A percentile compares a stretch with the other conserved stretches of the same genome.
These are phyloP conservation scores for Quercus tomentella DNA, from an alignment of 331 rosid genomes.

Conservation along the genomic window DNA sequence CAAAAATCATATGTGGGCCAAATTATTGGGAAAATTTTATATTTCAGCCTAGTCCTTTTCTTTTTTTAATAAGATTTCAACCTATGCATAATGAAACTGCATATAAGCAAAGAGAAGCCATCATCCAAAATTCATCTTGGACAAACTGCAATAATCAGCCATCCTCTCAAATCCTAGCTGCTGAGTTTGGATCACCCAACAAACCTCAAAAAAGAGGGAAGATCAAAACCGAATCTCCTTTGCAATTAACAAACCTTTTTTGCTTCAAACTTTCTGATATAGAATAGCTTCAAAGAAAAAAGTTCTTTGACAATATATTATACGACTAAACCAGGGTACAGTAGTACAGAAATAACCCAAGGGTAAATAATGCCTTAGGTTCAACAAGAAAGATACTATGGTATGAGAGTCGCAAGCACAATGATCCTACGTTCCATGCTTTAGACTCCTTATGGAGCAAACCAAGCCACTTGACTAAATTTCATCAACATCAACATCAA, in stretches of 20 bases:
- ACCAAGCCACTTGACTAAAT: not conserved
- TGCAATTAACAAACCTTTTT: not conserved
- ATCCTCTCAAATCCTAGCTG: not conserved
- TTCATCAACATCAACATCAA: not conserved
- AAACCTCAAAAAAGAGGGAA: not conserved
- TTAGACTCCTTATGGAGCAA: not conserved
- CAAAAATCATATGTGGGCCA: too few relatives aligned
- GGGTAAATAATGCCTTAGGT: not conserved
- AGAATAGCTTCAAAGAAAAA: too few relatives aligned
- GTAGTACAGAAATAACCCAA: not conserved
- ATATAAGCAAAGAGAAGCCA: not conserved
- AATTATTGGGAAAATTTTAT: too few relatives aligned
- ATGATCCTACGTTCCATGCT: not conserved
- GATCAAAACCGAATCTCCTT: not conserved
- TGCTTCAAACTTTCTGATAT: too few relatives aligned
- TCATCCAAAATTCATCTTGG: not conserved
- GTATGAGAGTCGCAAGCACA: not conserved
- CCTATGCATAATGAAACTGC: not conserved
- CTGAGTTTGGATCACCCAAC: not conserved
- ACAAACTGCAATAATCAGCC: not conserved
- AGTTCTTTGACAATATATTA: too few relatives aligned
- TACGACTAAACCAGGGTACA: not conserved
- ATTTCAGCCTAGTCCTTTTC: too few relatives aligned
- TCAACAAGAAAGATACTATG: not conserved
- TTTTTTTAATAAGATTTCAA: too few relatives aligned